Conservation (phyloP, 2,329 filamentous ascomycete genomes). For the Xylaria hypoxylon region DNA sequence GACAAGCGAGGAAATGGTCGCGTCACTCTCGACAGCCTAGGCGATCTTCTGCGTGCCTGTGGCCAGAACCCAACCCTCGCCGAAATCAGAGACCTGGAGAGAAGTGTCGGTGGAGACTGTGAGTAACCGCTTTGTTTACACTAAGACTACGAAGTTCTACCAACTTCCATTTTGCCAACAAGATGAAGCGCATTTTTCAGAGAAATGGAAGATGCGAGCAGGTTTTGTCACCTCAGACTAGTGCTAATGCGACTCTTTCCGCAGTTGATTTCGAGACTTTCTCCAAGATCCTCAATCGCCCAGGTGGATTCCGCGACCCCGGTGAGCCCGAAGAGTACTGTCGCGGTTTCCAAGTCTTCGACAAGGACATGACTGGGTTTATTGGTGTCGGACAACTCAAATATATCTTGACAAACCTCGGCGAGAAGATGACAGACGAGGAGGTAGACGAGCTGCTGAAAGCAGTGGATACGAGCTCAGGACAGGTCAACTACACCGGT, state of each 20-base stretch:
- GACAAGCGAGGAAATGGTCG: slow-evolving; percentile 98
- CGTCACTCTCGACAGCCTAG: slow-evolving; percentile 85
- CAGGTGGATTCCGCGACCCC: slow-evolving; percentile 96
- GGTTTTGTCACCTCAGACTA: background rate
- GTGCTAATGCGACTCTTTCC: slow-evolving; percentile 21
- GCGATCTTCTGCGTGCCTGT: slow-evolving; percentile 94
- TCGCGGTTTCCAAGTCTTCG: slow-evolving; percentile 98
- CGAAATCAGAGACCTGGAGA: slow-evolving; percentile 93
- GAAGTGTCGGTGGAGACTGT: slow-evolving; percentile 91
- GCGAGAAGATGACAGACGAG: slow-evolving; percentile 99
- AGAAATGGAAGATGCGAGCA: background rate
- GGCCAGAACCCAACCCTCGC: slow-evolving; percentile 96
- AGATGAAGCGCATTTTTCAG: background rate
- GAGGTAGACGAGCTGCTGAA: slow-evolving; percentile 99
- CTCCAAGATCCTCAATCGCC: slow-evolving; percentile 94
- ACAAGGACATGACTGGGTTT: slow-evolving; percentile 98
- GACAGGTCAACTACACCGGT: slow-evolving; percentile 98
- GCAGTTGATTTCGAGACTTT: slow-evolving; percentile 98
- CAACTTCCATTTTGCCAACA: background rate
- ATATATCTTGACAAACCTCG: slow-evolving; percentile 97
- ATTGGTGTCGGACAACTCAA: slow-evolving; percentile 98
- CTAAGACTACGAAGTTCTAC: background rate
- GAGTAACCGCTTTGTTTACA: slow-evolving; percentile 58
- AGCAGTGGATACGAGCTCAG: slow-evolving; percentile 94
- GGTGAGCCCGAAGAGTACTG: slow-evolving; percentile 99